Base-by-base conservation (phyloP, 768 basidiomycete species). In the Termitomyces sp. region DNA sequence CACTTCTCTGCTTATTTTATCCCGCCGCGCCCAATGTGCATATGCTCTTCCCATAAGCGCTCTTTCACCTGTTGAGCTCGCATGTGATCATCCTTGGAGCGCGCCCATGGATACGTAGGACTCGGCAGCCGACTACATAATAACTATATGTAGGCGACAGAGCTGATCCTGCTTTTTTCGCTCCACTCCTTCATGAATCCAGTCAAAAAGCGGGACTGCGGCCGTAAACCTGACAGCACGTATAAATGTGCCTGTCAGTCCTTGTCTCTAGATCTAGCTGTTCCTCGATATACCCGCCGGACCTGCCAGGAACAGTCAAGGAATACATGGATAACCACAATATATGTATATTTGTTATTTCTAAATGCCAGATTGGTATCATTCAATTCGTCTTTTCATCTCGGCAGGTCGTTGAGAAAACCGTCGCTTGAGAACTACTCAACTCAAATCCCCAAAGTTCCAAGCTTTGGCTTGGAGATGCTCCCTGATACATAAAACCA, bases 331-430 rank as follows among this genome's bases (percentile, higher is more conserved):
- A 28, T 2, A 12, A 38, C 15, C 35, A 15, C 51, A 15, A n/a
- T n/a, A 9, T 33, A 35, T n/a, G 18, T 33, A 35, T 13, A 45
- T 40, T 5, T 28, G 4, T 28, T 28, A 28, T 18, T n/a, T 32
- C 5, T 18, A 12, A 33, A 20, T 54, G 28, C 20, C 16, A 36
- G 9, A 52, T 18, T 38, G 13, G 28, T 35, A 60, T 58, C 63
- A 58, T 60, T 61, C 51, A 22, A 52, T 39, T 48, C 48, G 57
- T 46, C 60, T 20, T 58, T 59, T 40, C 24, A 61, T 32, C 48
- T 49, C 48, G 22, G 4, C 28, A 51, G 33, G 18, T 40, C 24
- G 16, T 40, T n/a, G 22, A 40, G 4, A 48, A 20, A 32, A 46
- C 18, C 20, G 8, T 56, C 40, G 44, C n/a, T 36, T 13, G 22